phyloP scores from a whole-genome alignment of 148 eudicot genomes.

The Salicornia ramosissima region DNA sequence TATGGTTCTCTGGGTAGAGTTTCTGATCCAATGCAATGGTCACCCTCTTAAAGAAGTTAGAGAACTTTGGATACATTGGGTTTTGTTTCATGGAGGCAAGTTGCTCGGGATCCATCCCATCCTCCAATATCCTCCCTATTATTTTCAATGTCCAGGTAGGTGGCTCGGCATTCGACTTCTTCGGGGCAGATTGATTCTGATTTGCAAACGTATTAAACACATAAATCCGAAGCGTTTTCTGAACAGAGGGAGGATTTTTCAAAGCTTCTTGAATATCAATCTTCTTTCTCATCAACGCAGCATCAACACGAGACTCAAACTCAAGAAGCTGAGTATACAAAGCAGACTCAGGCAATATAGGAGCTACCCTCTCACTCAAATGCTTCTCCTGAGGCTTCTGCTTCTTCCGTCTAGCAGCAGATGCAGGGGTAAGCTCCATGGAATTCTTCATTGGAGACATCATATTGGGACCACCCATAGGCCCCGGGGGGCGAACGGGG shows the following conservation, averaged over 20 bases:
- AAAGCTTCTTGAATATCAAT: slow-evolving; percentile 89
- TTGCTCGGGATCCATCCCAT: slow-evolving; percentile 80
- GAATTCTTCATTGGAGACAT: slow-evolving; percentile 58
- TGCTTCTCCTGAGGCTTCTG: slow-evolving; percentile 81
- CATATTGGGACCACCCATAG: slow-evolving; percentile 28
- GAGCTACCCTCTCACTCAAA: slow-evolving; percentile 65
- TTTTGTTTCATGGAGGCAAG: slow-evolving; percentile 56
- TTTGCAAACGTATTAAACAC: slow-evolving; percentile 83
- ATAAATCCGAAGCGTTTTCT: slow-evolving; percentile 87
- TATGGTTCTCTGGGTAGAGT: slow-evolving; percentile 76
- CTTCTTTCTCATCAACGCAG: slow-evolving; percentile 78
- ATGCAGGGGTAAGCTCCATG: slow-evolving; percentile 71
- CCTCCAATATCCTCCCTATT: slow-evolving; percentile 86
- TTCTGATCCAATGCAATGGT: slow-evolving; percentile 78
- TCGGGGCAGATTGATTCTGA: slow-evolving; percentile 58
- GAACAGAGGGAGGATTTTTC: slow-evolving; percentile 69
- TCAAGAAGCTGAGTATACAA: slow-evolving; percentile 92
- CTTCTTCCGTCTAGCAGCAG: slow-evolving; percentile 74
- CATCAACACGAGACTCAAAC: slow-evolving; percentile 89
- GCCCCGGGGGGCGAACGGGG: slow-evolving; percentile 60
- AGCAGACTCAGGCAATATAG: slow-evolving; percentile 86
- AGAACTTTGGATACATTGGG: slow-evolving; percentile 79
- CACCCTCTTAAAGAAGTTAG: slow-evolving; percentile 75
- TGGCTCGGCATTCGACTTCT: slow-evolving; percentile 72
- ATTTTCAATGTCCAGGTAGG: slow-evolving; percentile 93